Percentiles rank a stretch among this genome's conserved stretches.
Evolutionary conservation across 2,329 filamentous ascomycete species (phyloP).

Genomic region (Dichotomopilus funicola): DNA sequence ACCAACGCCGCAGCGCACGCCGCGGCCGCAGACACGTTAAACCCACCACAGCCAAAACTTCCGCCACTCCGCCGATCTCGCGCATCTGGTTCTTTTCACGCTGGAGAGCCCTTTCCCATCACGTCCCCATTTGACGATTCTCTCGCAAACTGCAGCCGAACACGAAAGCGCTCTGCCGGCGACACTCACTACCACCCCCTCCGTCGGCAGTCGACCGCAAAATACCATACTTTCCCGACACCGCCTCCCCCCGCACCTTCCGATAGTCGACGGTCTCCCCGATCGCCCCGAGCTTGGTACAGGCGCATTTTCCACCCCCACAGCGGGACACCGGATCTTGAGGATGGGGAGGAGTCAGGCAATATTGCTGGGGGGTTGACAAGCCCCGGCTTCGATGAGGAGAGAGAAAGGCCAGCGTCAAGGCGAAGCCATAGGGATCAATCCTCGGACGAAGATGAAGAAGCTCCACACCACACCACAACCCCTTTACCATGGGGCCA

Average conservation of each 20-base stretch:
- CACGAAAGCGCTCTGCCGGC: slow-evolving; percentile 18
- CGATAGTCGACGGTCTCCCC: slow-evolving; percentile 25
- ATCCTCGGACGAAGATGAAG: slow-evolving; percentile 1
- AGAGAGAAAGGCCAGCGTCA: too few species aligned
- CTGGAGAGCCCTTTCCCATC: slow-evolving; percentile 43
- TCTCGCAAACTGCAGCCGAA: slow-evolving; percentile 13
- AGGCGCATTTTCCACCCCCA: slow-evolving; percentile 21
- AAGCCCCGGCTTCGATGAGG: too few species aligned
- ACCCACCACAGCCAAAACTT: neutral
- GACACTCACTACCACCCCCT: slow-evolving; percentile 14
- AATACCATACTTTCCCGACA: slow-evolving; percentile 78
- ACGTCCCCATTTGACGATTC: slow-evolving; percentile 23
- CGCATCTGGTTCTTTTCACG: slow-evolving; percentile 46
- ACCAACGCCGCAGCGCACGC: slow-evolving; percentile 10
- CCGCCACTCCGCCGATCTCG: slow-evolving; percentile 21
- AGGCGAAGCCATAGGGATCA: neutral
- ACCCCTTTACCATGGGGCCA: slow-evolving; percentile 79
- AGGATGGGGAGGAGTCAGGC: neutral
- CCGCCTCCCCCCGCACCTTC: slow-evolving; percentile 62
- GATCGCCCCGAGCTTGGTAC: slow-evolving; percentile 27
- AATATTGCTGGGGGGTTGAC: too few species aligned
- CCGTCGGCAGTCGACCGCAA: slow-evolving; percentile 42
- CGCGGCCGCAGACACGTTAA: slow-evolving; percentile 8
- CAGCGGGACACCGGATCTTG: neutral
- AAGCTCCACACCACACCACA: slow-evolving; percentile 23